Base-by-base conservation (phyloP, 2,329 filamentous ascomycete species). In the Escovopsis sp. region DNA sequence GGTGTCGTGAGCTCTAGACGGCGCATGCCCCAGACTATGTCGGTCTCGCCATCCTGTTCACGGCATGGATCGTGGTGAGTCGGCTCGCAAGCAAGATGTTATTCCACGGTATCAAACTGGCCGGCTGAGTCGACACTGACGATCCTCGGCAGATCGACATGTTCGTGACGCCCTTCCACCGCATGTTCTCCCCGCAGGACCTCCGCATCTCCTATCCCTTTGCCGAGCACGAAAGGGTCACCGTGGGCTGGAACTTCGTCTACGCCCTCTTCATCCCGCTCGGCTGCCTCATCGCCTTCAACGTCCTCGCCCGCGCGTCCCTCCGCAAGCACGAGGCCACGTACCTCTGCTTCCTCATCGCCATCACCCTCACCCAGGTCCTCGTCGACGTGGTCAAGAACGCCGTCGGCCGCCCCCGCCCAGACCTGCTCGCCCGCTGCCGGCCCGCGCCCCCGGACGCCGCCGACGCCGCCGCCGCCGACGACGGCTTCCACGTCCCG, bases 311-410 rank as follows among this genome's bases (percentile, higher is more conserved):
- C 29, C 72, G 74, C 37, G 76, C 84, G 1, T 71, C 75, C 6
- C 60, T 72, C 8, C 84, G 93, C 59, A 93, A 94, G 58, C 74
- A 83, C 45, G 88, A 96, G 62, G 83, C 88, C 48, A 83, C 86
- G 0, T 66, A 94, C 40, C 75, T 98, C 1, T 84, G 86, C 16
- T 78, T 95, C 45, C 66, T 79, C 39, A 85, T 89, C 53, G 75
- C 79, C 48, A 62, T 96, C 24, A 69, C 86, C 50, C 70, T 94
- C 39, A 81, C 85, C 0, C 74, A 77, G 6, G 82, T 95, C 58
- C 67, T 96, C 35, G 96, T 91, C 36, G 88, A 96, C 57, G 66
- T 89, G 25, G 71, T 96, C 56, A 98, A 98, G 63, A 94, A 94
- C 56, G 74, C 82, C 9, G 83, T 89, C 24, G 85, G 85, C 8